Percentiles rank a stretch among this genome's conserved stretches.
phyloP scores from a whole-genome alignment of 225 moss, liverwort and hornwort genomes.

The Climacium dendroides region DNA sequence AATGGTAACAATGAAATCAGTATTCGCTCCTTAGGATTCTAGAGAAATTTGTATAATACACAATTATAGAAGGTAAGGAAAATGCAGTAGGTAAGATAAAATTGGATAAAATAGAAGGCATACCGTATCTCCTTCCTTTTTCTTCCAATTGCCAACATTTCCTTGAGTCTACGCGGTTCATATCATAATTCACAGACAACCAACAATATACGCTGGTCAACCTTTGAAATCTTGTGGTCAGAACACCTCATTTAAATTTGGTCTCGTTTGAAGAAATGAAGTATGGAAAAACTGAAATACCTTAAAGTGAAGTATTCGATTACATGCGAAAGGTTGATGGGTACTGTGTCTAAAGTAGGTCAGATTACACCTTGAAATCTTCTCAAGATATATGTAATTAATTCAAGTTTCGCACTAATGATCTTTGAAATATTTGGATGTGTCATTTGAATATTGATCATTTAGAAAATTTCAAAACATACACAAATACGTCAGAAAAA shows the following conservation, averaged over 20 bases:
- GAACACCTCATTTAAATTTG: not conserved
- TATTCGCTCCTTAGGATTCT: not conserved
- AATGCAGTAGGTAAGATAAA: not conserved
- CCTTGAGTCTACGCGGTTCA: constrained; percentile 59
- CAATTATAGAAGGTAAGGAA: not conserved
- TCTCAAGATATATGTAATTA: not conserved
- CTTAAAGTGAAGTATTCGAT: not conserved
- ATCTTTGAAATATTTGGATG: not conserved
- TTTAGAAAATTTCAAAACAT: not conserved
- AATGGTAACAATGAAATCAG: not conserved
- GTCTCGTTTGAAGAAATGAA: not conserved
- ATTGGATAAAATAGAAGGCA: not conserved
- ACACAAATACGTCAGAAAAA: not conserved
- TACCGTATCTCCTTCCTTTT: constrained; percentile 92
- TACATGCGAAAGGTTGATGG: not conserved
- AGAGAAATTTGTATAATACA: not conserved
- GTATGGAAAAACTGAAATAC: not conserved
- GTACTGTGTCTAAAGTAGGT: not conserved
- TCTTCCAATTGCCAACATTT: constrained; percentile 89
- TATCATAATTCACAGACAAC: not conserved
- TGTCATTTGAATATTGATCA: not conserved
- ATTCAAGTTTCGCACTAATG: not conserved
- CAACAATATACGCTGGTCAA: not conserved
- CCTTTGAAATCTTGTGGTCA: not conserved
- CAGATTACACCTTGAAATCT: not conserved